Evolutionary conservation across 129 eudicot genomes (phyloP).

Genomic region (Silybum marianum): DNA sequence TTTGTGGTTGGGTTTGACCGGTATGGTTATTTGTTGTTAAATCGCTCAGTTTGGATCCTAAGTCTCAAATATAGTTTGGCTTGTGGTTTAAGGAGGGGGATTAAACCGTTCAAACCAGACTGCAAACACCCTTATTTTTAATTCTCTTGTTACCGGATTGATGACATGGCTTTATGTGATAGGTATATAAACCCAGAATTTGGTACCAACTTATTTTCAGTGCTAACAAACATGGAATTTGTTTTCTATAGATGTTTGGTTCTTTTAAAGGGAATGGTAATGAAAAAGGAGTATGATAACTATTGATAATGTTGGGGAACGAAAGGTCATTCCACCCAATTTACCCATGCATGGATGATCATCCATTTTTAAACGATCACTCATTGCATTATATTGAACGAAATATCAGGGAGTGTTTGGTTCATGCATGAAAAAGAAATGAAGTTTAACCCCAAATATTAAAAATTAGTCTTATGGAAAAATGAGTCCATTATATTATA

Average conservation of each 20-base stretch:
- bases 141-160: neutral
- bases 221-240: neutral
- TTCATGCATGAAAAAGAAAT: no score
- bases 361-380: no score
- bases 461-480: no score
- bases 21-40: neutral
- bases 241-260: neutral
- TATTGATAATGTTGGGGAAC: neutral
- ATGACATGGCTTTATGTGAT: neutral
- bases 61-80: no score
- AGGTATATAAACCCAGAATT: neutral
- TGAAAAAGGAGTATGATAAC: no score
- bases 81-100: neutral
- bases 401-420: no score
- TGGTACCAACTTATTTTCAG: neutral
- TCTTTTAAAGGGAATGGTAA: neutral
- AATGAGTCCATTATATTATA: no score
- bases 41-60: neutral
- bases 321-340: neutral
- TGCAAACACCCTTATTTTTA: neutral
- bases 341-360: no score
- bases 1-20: neutral
- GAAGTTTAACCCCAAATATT: no score
- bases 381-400: no score
- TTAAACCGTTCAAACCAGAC: neutral